Evolutionary conservation across 1,139 yeast species (phyloP).

Genomic region (Suhomyces anneliseae): DNA sequence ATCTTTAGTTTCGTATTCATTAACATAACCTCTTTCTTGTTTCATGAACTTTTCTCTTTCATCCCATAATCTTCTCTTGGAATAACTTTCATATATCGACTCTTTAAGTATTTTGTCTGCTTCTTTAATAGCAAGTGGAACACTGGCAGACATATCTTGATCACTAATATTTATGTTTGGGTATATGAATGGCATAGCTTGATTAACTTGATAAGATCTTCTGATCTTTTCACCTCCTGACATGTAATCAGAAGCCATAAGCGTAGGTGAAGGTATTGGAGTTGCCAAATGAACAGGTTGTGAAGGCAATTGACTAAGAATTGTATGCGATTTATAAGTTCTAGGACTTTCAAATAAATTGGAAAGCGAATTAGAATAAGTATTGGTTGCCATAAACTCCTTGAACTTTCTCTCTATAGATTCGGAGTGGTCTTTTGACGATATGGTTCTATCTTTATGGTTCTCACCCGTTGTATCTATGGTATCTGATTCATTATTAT

Average conservation of each 20-base stretch:
- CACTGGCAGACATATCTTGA: slow-evolving; percentile 21
- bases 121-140: slow-evolving; percentile 78
- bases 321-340: slow-evolving; percentile 53
- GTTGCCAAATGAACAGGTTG: slow-evolving; percentile 80
- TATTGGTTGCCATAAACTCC: slow-evolving; percentile 42
- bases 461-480: no score
- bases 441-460: no score
- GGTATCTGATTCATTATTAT: neutral
- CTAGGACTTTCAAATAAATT: slow-evolving; percentile 62
- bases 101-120: slow-evolving; percentile 62
- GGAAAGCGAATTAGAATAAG: slow-evolving; percentile 52
- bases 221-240: slow-evolving; percentile 65
- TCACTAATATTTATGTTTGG: slow-evolving; percentile 39
- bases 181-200: slow-evolving; percentile 75
- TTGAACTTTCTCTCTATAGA: slow-evolving; percentile 26
- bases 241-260: slow-evolving; percentile 58
- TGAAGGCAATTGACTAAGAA: slow-evolving; percentile 56
- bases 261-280: slow-evolving; percentile 84
- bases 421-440: neutral
- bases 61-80: slow-evolving; percentile 66
- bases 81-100: slow-evolving; percentile 65
- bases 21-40: slow-evolving; percentile 71
- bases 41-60: slow-evolving; percentile 70
- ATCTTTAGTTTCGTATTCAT: slow-evolving; percentile 20
- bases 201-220: slow-evolving; percentile 76